Evolutionary conservation across 2,329 filamentous ascomycete species (phyloP), one percentile per base, ranked within the genome.

Genomic region (Aspergillus arachidicola): DNA sequence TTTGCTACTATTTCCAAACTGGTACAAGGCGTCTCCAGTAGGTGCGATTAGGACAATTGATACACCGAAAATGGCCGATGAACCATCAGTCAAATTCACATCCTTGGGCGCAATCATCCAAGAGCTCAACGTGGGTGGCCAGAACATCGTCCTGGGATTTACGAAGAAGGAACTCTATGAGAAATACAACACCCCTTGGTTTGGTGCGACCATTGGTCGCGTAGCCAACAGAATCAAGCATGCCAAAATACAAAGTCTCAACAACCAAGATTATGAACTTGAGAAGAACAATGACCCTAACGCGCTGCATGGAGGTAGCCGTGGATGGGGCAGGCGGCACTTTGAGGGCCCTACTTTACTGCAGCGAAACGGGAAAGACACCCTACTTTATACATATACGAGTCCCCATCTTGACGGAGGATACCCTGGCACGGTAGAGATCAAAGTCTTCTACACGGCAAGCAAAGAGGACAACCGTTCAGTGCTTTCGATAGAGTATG

Each of bases 151-250:
- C 26, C 91, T 95, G 70, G 89, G 90, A 59, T 97, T 97, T 81
- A 87, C 91, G 21, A 88, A 85, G 16, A 86, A 91, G 59, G 87
- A 91, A 51, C 86, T 89, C 64, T 97, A 97, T 81, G 85, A 85
- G 68, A 80, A 87, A 69, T 82, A 94, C 83, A 94, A 95, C 80
- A 82, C 79, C 12, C 89, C 92, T 1, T 94, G 89, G 82, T 98
- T 97, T 75, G 94, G 95, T 67, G 94, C 94, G 77, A 98, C 93
- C 51, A 97, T 98, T 76, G 95, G 95, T 60, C 91, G 87, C 45
- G 83, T 87, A 34, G 86, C 93, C 65, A 98, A 98, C 81, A 90
- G 94, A 62, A 88, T 97, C 75, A 86, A 87, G 61, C 83, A 85
- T 72, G 93, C 89, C 30, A 84, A 87, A 69, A 88, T 97, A 75